phyloP scores from a whole-genome alignment of 2,329 filamentous ascomycete genomes.

The Claviceps quebecensis region DNA sequence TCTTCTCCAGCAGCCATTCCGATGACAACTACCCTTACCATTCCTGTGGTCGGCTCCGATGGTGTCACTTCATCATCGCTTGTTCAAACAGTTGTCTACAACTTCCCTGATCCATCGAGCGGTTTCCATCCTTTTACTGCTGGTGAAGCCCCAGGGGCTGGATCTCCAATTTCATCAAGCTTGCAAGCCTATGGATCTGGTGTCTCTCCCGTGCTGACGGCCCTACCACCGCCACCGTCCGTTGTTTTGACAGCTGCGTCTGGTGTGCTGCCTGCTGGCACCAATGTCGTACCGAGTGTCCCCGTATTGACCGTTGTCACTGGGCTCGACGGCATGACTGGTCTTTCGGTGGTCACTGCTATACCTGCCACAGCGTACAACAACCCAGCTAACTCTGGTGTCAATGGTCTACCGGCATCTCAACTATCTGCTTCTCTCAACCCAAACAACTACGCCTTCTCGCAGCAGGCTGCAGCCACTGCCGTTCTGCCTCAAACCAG shows the following conservation, averaged over 20 bases:
- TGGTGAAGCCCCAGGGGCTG: slow-evolving; percentile 2
- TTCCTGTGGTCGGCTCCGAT: slow-evolving; percentile 18
- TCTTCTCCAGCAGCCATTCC: slow-evolving; percentile 6
- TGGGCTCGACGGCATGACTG: slow-evolving; percentile 10
- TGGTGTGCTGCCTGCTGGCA: slow-evolving; percentile 9
- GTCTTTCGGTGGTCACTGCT: slow-evolving; percentile 10
- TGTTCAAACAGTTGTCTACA: slow-evolving; percentile 19
- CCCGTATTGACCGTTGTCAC: slow-evolving; percentile 14
- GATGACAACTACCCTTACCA: slow-evolving; percentile 17
- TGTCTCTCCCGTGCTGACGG: background rate
- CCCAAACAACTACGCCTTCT: slow-evolving; percentile 12
- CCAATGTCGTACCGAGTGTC: slow-evolving; percentile 12
- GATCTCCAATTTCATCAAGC: slow-evolving; percentile 8
- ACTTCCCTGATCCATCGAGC: slow-evolving; percentile 10
- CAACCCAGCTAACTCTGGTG: slow-evolving; percentile 6
- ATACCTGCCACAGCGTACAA: slow-evolving; percentile 10
- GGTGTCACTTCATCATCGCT: slow-evolving; percentile 19
- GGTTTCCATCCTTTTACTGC: slow-evolving; percentile 7
- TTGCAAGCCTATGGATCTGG: slow-evolving; percentile 15
- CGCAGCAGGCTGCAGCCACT: slow-evolving; percentile 6
- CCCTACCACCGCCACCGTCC: slow-evolving; percentile 5
- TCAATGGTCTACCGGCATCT: slow-evolving; percentile 8
- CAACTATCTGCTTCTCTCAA: slow-evolving; percentile 4
- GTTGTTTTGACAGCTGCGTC: slow-evolving; percentile 11
- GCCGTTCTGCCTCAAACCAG: slow-evolving; percentile 17